Evolutionary conservation across 2,329 filamentous ascomycete genomes (phyloP), one percentile per base, ranked within the genome.

Genomic region (Fusarium nygamai): DNA sequence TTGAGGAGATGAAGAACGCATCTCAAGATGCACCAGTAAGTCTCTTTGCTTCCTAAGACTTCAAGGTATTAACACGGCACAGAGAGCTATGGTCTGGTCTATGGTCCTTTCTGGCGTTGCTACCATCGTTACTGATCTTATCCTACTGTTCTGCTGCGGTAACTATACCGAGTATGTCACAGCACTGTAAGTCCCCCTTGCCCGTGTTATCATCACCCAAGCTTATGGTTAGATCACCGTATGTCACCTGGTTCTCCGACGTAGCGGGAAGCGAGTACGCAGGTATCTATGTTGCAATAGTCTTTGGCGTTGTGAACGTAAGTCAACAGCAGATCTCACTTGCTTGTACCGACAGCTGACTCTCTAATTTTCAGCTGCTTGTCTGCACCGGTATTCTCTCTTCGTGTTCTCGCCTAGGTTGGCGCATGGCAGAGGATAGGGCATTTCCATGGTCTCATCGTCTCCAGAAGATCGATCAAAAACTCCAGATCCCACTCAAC

Each of bases 1-100:
- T 66, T 6, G 69, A 71, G 11, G 69, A 71, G 66, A 71, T 71
- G 60, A 71, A 66, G 41, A 58, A 71, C 8, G 61, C 69, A 5
- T 44, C 51, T 5, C 54, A 27, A 54, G 61, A 65, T 27, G 69
- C 66, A 14, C 67, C 67, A 9, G 67, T 69, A 57, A 56, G 24
- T 27, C 0, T 3, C 14, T 8, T 3, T 4, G 0, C 5, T 10
- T 9, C 1, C 9, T 17, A 48, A 16, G 2, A 3, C 4, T 0
- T 8, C 0, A 17, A 12, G 2, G 1, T 33, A 8, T 60, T 71
- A 5, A 65, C 24, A 29, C 1, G 24, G 2, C 1, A 5, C 4
- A 71, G 69, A 60, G 66, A 46, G 69, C 69, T 0, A 71, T 71
- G 69, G 50, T 71, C 1, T 71, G 69, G 69, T 71, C 69, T 2